A percentile compares a stretch with the other conserved stretches of the same genome.
These are phyloP conservation scores for Chloris gayana DNA, from an alignment of 176 grass and related monocot species.

Conservation along the genomic window DNA sequence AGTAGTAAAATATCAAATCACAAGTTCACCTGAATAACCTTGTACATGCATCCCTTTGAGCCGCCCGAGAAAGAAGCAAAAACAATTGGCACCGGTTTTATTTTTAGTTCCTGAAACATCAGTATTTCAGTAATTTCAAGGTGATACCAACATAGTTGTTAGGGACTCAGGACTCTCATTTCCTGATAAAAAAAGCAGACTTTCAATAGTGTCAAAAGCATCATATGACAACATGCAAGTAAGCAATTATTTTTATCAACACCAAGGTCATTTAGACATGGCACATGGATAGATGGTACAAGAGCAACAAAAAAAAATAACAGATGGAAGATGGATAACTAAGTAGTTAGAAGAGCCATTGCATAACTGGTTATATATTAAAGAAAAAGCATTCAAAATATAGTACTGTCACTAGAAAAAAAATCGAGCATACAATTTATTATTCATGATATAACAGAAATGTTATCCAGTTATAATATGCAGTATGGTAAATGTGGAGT, in stretches of 20 bases:
- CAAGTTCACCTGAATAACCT: constrained; percentile 75
- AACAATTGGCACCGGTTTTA: constrained; percentile 65
- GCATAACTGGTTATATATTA: not conserved
- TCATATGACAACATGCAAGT: not conserved
- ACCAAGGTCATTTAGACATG: constrained; percentile 16
- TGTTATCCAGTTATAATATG: constrained; percentile 6
- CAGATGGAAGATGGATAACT: not conserved
- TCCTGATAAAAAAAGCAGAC: constrained; percentile 4
- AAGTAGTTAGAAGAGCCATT: constrained; percentile 5
- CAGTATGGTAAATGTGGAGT: not conserved
- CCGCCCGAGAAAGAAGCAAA: constrained; percentile 83
- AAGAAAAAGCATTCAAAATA: not conserved
- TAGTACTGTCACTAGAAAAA: not conserved
- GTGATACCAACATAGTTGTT: not conserved
- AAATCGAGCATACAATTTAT: constrained; percentile 12
- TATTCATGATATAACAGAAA: constrained; percentile 18
- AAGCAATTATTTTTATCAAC: not conserved
- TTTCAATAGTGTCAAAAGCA: constrained; percentile 1
- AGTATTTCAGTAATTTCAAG: constrained; percentile 34
- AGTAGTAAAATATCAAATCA: constrained; percentile 25
- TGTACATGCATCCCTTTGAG: constrained; percentile 85
- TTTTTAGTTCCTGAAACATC: constrained; percentile 74
- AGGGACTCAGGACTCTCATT: constrained; percentile 14
- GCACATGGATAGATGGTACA: not conserved
- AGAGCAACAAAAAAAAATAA: not conserved